Evolutionary conservation across 2,329 filamentous ascomycete species (phyloP).

Genomic region (Cladosporium sp.): DNA sequence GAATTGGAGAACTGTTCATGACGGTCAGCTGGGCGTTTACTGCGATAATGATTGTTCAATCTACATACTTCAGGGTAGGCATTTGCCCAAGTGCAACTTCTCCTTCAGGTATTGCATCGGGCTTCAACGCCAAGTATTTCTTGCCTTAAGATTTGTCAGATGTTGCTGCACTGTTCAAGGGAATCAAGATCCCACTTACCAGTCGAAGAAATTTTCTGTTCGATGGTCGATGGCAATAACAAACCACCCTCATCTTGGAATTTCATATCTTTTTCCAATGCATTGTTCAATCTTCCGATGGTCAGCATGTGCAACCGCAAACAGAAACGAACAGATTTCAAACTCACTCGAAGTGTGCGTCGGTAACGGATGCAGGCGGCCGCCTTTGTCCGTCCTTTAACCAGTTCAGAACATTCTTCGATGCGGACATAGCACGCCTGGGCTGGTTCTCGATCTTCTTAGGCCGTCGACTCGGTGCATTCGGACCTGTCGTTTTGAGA

Average conservation of each 20-base stretch:
- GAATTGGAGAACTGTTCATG: constrained; percentile 17
- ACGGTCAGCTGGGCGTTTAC: not conserved
- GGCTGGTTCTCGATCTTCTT: constrained; percentile 25
- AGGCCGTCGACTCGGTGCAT: constrained; percentile 25
- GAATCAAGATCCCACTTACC: constrained; percentile 21
- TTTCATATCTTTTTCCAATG: not conserved
- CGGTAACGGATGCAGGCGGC: constrained; percentile 6
- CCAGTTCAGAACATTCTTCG: constrained; percentile 31
- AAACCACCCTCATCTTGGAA: constrained; percentile 27
- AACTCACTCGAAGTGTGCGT: constrained; percentile 8
- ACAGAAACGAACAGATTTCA: not conserved
- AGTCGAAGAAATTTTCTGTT: constrained; percentile 32
- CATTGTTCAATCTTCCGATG: constrained; percentile 1
- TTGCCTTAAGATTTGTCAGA: constrained; percentile 21
- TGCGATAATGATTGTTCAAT: not conserved
- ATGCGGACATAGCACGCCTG: constrained; percentile 22
- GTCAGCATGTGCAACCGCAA: not conserved
- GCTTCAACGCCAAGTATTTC: constrained; percentile 24
- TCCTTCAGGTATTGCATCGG: constrained; percentile 11
- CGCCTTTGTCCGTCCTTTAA: constrained; percentile 21
- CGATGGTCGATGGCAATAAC: constrained; percentile 25
- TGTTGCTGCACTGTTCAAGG: not conserved
- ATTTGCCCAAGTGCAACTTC: not conserved
- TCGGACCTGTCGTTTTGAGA: constrained; percentile 35
- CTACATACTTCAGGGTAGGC: not conserved